These are phyloP conservation scores for Candida takata DNA, from an alignment of 805 yeast species.

Conservation along the genomic window DNA sequence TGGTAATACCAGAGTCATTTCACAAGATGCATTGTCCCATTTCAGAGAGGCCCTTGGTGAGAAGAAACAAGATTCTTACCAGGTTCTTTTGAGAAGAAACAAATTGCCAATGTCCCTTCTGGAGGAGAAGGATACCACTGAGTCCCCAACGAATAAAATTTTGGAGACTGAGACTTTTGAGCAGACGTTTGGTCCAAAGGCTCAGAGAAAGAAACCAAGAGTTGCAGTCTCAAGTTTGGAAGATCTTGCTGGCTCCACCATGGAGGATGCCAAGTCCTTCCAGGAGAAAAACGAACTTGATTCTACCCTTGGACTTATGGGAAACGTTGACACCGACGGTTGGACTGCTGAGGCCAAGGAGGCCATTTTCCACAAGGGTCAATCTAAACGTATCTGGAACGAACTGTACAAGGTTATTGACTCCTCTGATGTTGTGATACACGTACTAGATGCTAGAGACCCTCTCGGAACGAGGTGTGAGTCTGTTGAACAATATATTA, in stretches of 20 bases:
- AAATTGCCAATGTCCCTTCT: conserved; percentile 92
- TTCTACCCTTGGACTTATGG: conserved; percentile 76
- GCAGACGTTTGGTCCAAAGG: conserved; percentile 87
- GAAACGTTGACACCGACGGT: conserved; percentile 59
- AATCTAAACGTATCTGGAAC: conserved; percentile 97
- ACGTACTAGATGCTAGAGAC: conserved; percentile 95
- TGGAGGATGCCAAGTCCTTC: conserved; percentile 47
- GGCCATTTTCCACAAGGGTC: conserved; percentile 93
- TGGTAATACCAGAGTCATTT: conserved; percentile 94
- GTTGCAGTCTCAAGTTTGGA: conserved; percentile 70
- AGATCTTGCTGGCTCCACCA: conserved; percentile 61
- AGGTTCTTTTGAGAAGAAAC: conserved; percentile 80
- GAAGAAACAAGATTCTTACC: conserved; percentile 73
- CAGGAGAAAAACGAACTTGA: conserved; percentile 73
- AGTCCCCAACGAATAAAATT: conserved; percentile 72
- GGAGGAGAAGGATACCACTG: conserved; percentile 75
- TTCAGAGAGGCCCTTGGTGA: conserved; percentile 92
- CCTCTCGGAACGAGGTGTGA: conserved; percentile 94
- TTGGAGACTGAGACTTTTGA: conserved; percentile 83
- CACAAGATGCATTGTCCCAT: conserved; percentile 92
- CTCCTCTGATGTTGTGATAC: conserved; percentile 94
- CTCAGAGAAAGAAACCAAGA: conserved; percentile 88
- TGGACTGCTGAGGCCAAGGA: conserved; percentile 90
- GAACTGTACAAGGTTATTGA: conserved; percentile 95
- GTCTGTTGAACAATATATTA: conserved; percentile 87